phyloP scores from a whole-genome alignment of 768 basidiomycete species.

The Clavulina sp. region DNA sequence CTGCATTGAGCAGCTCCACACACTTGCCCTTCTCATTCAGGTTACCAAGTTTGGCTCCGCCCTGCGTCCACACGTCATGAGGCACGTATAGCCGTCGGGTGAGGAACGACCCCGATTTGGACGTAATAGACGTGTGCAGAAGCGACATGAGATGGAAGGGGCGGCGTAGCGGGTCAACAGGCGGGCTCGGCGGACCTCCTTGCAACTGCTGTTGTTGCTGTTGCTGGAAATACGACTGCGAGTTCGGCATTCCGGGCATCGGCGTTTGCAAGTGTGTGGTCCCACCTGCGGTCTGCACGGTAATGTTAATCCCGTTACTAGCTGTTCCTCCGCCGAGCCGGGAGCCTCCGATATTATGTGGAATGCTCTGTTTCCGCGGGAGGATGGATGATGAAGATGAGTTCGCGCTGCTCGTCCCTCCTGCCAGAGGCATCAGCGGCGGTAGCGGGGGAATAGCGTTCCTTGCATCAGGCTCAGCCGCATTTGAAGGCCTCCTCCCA shows the following conservation, averaged over 20 bases:
- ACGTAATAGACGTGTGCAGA: conserved; percentile 60
- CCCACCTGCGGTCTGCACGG: background rate
- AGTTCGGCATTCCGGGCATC: conserved; percentile 13
- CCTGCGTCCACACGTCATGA: conserved; percentile 75
- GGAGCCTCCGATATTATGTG: background rate
- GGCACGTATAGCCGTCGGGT: conserved; percentile 77
- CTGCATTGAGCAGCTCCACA: conserved; percentile 58
- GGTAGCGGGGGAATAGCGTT: too few species aligned
- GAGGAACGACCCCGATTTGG: conserved; percentile 70
- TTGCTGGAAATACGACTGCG: conserved; percentile 33
- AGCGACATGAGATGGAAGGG: conserved; percentile 86
- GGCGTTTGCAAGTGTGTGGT: background rate
- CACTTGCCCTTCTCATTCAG: conserved; percentile 74
- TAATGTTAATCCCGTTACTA: background rate
- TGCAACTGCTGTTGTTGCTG: conserved; percentile 66
- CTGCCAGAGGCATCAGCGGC: too few species aligned
- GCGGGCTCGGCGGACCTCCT: conserved; percentile 53
- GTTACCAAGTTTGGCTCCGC: conserved; percentile 69
- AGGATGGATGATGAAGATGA: background rate
- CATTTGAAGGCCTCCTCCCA: conserved; percentile 45
- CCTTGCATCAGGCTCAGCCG: conserved; percentile 29
- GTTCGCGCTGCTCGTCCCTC: too few species aligned
- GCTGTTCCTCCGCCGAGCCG: too few species aligned
- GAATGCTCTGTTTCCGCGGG: background rate
- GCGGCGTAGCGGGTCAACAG: conserved; percentile 55